Evolutionary conservation across 805 yeast genomes (phyloP), one percentile per base, ranked within the genome.

Genomic region (Lachancea thermotolerans): DNA sequence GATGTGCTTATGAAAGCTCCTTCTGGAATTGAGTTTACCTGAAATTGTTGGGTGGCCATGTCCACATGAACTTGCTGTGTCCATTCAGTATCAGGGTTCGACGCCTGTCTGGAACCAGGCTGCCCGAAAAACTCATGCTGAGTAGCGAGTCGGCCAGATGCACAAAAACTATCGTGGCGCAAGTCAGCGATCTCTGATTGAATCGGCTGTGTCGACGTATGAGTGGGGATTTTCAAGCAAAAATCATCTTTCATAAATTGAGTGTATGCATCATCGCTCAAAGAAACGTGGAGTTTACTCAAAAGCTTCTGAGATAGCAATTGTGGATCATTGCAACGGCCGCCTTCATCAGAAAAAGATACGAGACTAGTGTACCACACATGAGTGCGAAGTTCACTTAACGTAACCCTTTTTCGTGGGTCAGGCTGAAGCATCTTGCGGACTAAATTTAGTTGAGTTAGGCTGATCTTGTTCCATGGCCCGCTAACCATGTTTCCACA

Each of bases 401-500:
- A 46, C 0, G 68, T 51, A 3, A 69, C 62, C 54, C 89, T 62
- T 35, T 67, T 61, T 1, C 48, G 54, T 1, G 81, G 76, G 28
- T 74, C 66, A 0, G 77, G 71, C 45, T 73, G 76, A 51, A 82
- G 53, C 21, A 81, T 63, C 42, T 76, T 72, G 41, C 82, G 63
- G 39, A 82, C 52, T 12, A 82, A 50, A 11, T 82, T 74, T 28
- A 79, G 50, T 2, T 74, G 74, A 8, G 65, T 66, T 0, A 74
- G 62, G 8, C 78, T 73, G 18, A 82, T 60, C 48, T 65, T 71
- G 12, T 68, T 65, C 88, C 89, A 82, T 0, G 83, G 80, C 9
- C 71, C 69, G 10, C 64, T 53, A 31, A 67, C 51, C 2, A 73
- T 58, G 35, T 72, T 72, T 2, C 83, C 83, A 21, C 72, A 70